Evolutionary conservation across 2,329 filamentous ascomycete species (phyloP), one percentile per base, ranked within the genome.

Genomic region (Aspergillus calidoustus): DNA sequence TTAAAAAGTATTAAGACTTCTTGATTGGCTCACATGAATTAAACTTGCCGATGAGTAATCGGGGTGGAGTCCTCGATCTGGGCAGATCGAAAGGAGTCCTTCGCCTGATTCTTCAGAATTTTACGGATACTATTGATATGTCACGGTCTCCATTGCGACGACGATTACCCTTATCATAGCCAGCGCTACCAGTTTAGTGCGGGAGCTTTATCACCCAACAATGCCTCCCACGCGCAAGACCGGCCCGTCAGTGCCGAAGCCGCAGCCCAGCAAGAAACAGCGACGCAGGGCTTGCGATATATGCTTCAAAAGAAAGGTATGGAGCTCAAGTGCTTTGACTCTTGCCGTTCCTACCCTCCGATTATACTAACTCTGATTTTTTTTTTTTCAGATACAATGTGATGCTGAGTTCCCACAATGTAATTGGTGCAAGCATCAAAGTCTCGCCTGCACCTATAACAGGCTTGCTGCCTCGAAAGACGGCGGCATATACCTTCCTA

Each of bases 361-460:
- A 15, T 3, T 41, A 5, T 13, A 15, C 34, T 41, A 13, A 41
- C 5, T 15, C 11, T 38, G 9, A 41, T 5, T 13, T 41, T 41
- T 5, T 13, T 41, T 41, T 15, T 15, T 15, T 11, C 34, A 67
- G 66, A 67, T 67, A 7, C 46, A 63, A 54, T 64, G 64, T 48
- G 66, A 67, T 41, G 52, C 50, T 9, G 58, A 48, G 4, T 54
- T 57, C 11, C 62, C 64, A 5, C 64, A 64, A 23, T 67, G 64
- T 55, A 61, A 67, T 25, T 67, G 64, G 62, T 67, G 66, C 57
- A 54, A 62, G 53, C 66, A 66, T 44, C 66, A 66, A 17, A 62
- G 51, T 53, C 57, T 64, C 13, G 60, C 64, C 15, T 67, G 66
- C 28, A 67, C 64, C 17, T 66, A 62, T 34, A 43, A 43, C 22